These are phyloP conservation scores for Ceratobasidium sp. DNA, from an alignment of 1,284 basidiomycete genomes.

Conservation along the genomic window DNA sequence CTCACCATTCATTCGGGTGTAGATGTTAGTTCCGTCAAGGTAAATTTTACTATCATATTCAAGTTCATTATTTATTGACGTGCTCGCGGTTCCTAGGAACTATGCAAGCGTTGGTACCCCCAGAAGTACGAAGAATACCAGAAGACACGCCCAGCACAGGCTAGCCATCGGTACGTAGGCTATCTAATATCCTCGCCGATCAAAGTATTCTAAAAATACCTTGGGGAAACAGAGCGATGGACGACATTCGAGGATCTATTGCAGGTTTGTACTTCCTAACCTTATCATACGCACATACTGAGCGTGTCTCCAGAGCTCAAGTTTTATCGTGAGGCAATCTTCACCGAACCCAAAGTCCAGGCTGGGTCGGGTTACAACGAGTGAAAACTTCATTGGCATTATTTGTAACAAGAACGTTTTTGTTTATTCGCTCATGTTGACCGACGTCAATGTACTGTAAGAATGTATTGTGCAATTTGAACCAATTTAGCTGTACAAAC, in stretches of 20 bases:
- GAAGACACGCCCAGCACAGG: not conserved
- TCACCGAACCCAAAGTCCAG: slow-evolving; percentile 2
- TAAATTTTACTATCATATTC: slow-evolving; percentile 51
- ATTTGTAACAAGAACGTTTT: not conserved
- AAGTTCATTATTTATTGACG: not conserved
- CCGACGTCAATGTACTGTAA: too few species aligned
- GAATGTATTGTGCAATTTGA: not conserved
- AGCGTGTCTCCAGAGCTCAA: slow-evolving; percentile 35
- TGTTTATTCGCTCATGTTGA: too few species aligned
- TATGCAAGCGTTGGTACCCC: slow-evolving; percentile 33
- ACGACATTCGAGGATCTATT: slow-evolving; percentile 30
- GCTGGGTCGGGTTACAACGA: not conserved
- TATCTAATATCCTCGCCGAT: not conserved
- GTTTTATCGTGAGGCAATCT: slow-evolving; percentile 41
- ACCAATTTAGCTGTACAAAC: too few species aligned
- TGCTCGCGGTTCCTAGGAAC: slow-evolving; percentile 1
- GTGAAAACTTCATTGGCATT: too few species aligned
- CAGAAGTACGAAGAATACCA: not conserved
- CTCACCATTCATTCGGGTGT: slow-evolving; percentile 50
- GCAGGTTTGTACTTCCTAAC: slow-evolving; percentile 1
- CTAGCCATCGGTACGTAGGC: slow-evolving; percentile 18
- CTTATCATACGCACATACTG: not conserved
- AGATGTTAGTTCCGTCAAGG: slow-evolving; percentile 55
- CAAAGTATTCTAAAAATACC: not conserved
- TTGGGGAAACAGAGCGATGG: not conserved